phyloP scores from a whole-genome alignment of 768 basidiomycete species.

The Clavulina sp. region DNA sequence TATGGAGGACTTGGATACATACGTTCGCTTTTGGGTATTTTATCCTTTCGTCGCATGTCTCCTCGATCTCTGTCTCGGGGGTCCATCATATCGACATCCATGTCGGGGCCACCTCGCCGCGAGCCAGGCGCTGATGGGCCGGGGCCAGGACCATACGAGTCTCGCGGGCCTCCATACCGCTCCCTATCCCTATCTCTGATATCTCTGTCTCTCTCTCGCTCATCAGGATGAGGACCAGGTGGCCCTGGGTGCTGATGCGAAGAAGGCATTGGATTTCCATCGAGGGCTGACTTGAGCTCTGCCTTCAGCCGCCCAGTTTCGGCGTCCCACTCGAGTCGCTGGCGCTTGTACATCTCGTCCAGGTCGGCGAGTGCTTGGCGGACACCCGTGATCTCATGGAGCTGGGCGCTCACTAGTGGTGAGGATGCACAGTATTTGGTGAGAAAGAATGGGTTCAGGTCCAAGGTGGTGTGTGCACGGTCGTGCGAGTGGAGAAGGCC shows the following conservation, averaged over 20 bases:
- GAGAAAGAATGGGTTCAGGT: no score
- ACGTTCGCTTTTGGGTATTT: constrained; percentile 1
- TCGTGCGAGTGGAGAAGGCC: no score
- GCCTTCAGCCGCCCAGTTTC: constrained; percentile 56
- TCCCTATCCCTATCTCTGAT: constrained; percentile 6
- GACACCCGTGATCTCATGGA: constrained; percentile 80
- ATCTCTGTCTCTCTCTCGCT: constrained; percentile 21
- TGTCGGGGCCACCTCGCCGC: no score
- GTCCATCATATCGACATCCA: background rate
- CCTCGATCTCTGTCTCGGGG: background rate
- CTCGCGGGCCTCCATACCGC: background rate
- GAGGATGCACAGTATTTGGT: no score
- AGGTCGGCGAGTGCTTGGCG: constrained; percentile 83
- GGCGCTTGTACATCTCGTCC: constrained; percentile 72
- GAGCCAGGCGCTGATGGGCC: background rate
- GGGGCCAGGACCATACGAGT: background rate
- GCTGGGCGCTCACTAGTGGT: constrained; percentile 50
- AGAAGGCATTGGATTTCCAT: constrained; percentile 11
- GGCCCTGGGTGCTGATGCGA: constrained; percentile 12
- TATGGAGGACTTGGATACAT: no score
- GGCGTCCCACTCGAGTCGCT: constrained; percentile 73
- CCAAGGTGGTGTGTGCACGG: no score
- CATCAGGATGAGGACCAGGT: constrained; percentile 14
- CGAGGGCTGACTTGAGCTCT: constrained; percentile 30
- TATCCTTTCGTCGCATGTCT: background rate